Evolutionary conservation across 2,329 filamentous ascomycete species (phyloP), one percentile per base, ranked within the genome.

Genomic region (Nemania diffusa): DNA sequence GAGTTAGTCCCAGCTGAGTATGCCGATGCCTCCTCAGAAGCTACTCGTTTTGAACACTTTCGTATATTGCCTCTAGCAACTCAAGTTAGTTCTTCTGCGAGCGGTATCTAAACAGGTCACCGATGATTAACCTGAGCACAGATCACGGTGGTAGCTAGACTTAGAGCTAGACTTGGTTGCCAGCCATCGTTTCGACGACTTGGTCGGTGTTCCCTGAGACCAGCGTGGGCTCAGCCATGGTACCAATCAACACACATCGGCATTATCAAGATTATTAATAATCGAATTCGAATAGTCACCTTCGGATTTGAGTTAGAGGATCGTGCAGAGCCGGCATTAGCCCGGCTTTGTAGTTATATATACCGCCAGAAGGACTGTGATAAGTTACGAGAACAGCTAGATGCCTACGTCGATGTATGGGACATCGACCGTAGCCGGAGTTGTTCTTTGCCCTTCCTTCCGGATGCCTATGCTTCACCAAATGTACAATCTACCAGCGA

Each of bases 51-150:
- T n/a, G n/a, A n/a, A n/a, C n/a, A 34, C 1, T 50, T 63, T 32
- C 3, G 15, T 1, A 3, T 1, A 6, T 8, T 52, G 24, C 2
- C 32, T 24, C 15, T 52, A 17, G 5, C 24, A 20, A 9, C 17
- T 4, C 20, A 57, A 37, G 60, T 63, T 40, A 8, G 60, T 42
- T 51, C 6, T 20, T 26, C n/a, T 24, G 22, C 8, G n/a, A 55
- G n/a, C 7, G 20, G 6, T 13, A 27, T 22, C 22, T 11, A 50
- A 22, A 22, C n/a, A 11, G 42, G 9, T 44, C 13, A 9, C 24
- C 3, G 32, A 40, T 34, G 26, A 27, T 44, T 53, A n/a, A 37
- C 34, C 3, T 8, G 37, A 5, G 6, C 7, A 52, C 32, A 64
- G 61, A 15, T 53, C 15, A 26, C 27, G 5, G 15, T 22, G 2